These are phyloP conservation scores for Spinacia oleracea DNA, from an alignment of 179 eudicot genomes.

Conservation along the genomic window DNA sequence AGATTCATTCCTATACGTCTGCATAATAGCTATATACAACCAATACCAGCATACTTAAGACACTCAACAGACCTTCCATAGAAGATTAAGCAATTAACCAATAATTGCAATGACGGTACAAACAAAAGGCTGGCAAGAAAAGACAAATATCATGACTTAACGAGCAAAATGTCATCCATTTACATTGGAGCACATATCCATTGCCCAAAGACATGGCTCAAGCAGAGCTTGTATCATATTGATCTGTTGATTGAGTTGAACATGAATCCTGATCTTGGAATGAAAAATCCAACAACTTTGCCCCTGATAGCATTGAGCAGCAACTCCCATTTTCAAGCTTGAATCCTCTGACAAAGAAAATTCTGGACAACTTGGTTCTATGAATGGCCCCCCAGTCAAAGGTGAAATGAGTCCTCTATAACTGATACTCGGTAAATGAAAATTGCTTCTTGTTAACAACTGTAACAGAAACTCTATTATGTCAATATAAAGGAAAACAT, in stretches of 20 bases:
- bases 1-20: too few species aligned
- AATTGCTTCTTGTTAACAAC: slow-evolving; percentile 30
- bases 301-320: slow-evolving; percentile 32
- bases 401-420: slow-evolving; percentile 29
- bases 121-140: too few species aligned
- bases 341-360: slow-evolving; percentile 39
- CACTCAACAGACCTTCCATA: too few species aligned
- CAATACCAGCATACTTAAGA: too few species aligned
- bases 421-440: too few species aligned
- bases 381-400: slow-evolving; percentile 40
- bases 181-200: too few species aligned
- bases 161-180: too few species aligned
- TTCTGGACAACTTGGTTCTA: slow-evolving; percentile 37
- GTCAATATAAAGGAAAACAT: slow-evolving; percentile 14
- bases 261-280: slow-evolving; percentile 70
- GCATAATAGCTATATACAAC: too few species aligned
- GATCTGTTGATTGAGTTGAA: slow-evolving; percentile 71
- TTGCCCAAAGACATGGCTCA: too few species aligned
- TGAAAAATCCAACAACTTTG: slow-evolving; percentile 44
- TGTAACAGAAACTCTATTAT: slow-evolving; percentile 16
- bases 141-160: too few species aligned
- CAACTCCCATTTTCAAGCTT: slow-evolving; percentile 44
- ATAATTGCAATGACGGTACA: too few species aligned
- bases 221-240: slow-evolving; percentile 49
- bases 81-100: too few species aligned